phyloP scores from a whole-genome alignment of 2,329 filamentous ascomycete species.

The Fusarium stilboides region DNA sequence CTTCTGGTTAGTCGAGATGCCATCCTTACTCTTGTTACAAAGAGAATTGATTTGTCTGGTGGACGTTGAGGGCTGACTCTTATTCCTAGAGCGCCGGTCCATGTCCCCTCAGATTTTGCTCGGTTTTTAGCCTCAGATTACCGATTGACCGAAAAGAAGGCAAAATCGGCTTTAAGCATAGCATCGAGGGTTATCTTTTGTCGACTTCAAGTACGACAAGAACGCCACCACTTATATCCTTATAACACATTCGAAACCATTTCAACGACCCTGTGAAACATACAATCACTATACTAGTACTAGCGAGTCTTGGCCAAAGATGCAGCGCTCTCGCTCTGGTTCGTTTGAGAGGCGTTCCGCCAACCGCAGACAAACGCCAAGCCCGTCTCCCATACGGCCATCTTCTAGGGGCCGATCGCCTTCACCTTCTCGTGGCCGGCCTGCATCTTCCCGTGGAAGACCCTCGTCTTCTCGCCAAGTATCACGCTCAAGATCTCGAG shows the following conservation, averaged over 20 bases:
- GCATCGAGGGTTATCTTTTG: background rate
- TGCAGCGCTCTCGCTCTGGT: slow-evolving; percentile 38
- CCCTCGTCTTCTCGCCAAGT: slow-evolving; percentile 12
- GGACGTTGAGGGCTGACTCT: slow-evolving; percentile 14
- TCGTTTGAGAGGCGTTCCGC: slow-evolving; percentile 42
- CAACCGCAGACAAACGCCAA: slow-evolving; percentile 21
- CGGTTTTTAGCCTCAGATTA: slow-evolving; percentile 12
- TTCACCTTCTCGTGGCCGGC: slow-evolving; percentile 39
- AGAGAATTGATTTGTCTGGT: background rate
- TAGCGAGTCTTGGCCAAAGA: slow-evolving; percentile 35
- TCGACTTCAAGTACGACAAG: background rate
- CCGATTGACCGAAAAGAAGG: slow-evolving; percentile 17
- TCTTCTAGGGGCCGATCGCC: slow-evolving; percentile 28
- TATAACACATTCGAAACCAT: slow-evolving; percentile 15
- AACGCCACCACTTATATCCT: slow-evolving; percentile 12
- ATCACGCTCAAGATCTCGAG: slow-evolving; percentile 41
- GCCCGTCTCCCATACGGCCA: slow-evolving; percentile 30
- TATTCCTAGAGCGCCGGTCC: slow-evolving; percentile 27
- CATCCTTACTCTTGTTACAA: slow-evolving; percentile 14
- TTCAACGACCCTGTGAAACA: slow-evolving; percentile 8
- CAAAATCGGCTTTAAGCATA: slow-evolving; percentile 16
- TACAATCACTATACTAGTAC: background rate
- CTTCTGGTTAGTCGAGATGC: slow-evolving; percentile 16
- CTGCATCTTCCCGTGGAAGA: slow-evolving; percentile 17
- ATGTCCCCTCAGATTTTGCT: slow-evolving; percentile 20